A percentile compares a stretch with the other conserved stretches of the same genome.
Evolutionary conservation across 202 grass and related monocot genomes (phyloP).

Genomic region (Panicum virgatum): DNA sequence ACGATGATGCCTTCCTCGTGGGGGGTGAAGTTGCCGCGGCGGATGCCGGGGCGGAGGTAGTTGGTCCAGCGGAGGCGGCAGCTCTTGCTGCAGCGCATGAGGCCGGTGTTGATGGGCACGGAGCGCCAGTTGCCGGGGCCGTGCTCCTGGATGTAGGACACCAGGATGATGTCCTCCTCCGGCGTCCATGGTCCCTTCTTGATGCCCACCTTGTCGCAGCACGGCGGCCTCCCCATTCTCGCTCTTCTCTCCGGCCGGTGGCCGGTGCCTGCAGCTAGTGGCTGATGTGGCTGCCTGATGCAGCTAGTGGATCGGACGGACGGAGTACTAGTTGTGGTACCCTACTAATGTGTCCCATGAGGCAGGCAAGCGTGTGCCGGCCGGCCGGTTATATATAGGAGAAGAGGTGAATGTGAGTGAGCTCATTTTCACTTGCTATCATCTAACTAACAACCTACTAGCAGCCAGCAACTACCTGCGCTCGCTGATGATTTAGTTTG

Average conservation of each 20-base stretch:
- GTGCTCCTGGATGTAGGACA: constrained; percentile 88
- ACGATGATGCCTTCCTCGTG: constrained; percentile 86
- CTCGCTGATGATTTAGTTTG: neutral
- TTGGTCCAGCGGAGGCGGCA: constrained; percentile 91
- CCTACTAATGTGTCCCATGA: neutral
- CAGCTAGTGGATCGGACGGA: too few relatives aligned
- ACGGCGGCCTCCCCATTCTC: constrained; percentile 73
- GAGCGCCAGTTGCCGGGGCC: constrained; percentile 86
- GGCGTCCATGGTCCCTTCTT: constrained; percentile 97
- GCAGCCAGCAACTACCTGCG: neutral
- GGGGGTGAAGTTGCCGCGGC: constrained; percentile 69
- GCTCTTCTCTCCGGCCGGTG: neutral
- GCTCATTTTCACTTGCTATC: constrained; percentile 48
- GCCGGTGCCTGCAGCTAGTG: too few relatives aligned
- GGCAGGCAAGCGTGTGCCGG: neutral
- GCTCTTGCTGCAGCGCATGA: constrained; percentile 96
- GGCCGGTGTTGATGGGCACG: constrained; percentile 73
- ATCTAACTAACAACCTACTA: neutral
- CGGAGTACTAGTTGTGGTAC: too few relatives aligned
- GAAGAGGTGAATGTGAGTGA: constrained; percentile 31
- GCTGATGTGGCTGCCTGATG: too few relatives aligned
- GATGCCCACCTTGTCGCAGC: constrained; percentile 78
- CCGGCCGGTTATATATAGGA: constrained; percentile 9
- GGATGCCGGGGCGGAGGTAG: constrained; percentile 86
- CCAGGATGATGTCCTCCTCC: constrained; percentile 88